phyloP scores from a whole-genome alignment of 345 rosid species.

The Arabidopsis suecica region DNA sequence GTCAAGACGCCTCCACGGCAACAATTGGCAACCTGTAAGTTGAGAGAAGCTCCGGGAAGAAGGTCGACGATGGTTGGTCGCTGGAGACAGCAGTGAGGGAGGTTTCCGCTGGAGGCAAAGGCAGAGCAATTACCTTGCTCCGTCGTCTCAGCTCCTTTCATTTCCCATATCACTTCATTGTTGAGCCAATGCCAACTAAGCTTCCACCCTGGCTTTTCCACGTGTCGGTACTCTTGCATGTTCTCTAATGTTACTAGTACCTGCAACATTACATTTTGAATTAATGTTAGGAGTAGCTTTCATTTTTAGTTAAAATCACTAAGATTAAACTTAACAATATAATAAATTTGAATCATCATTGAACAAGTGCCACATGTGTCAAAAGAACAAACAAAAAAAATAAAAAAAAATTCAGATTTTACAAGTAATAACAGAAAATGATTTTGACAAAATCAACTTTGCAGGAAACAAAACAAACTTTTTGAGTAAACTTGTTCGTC shows the following conservation, averaged over 20 bases:
- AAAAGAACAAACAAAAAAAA: not conserved
- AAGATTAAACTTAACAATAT: too few species aligned
- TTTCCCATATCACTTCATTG: slow-evolving; percentile 71
- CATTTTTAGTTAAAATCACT: not conserved
- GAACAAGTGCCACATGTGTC: not conserved
- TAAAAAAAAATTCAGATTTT: not conserved
- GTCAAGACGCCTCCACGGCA: slow-evolving; percentile 80
- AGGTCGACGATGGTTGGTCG: slow-evolving; percentile 72
- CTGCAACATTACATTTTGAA: slow-evolving; percentile 40
- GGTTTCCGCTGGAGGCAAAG: slow-evolving; percentile 45
- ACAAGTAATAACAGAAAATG: not conserved
- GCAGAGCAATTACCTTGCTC: slow-evolving; percentile 83
- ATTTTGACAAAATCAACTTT: slow-evolving; percentile 21
- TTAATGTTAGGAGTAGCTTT: too few species aligned
- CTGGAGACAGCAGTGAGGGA: slow-evolving; percentile 76
- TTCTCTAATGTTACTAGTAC: slow-evolving; percentile 63
- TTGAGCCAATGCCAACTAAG: slow-evolving; percentile 71
- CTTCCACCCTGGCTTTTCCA: slow-evolving; percentile 85
- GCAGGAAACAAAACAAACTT: slow-evolving; percentile 33
- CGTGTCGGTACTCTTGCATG: slow-evolving; percentile 71
- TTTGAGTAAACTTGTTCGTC: slow-evolving; percentile 22
- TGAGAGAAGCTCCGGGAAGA: slow-evolving; percentile 68
- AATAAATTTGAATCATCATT: not conserved
- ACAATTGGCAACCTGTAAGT: slow-evolving; percentile 62
- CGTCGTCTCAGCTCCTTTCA: slow-evolving; percentile 83